Evolutionary conservation across 2,329 filamentous ascomycete species (phyloP), one percentile per base, ranked within the genome.

Genomic region (Penicillium janthinellum): DNA sequence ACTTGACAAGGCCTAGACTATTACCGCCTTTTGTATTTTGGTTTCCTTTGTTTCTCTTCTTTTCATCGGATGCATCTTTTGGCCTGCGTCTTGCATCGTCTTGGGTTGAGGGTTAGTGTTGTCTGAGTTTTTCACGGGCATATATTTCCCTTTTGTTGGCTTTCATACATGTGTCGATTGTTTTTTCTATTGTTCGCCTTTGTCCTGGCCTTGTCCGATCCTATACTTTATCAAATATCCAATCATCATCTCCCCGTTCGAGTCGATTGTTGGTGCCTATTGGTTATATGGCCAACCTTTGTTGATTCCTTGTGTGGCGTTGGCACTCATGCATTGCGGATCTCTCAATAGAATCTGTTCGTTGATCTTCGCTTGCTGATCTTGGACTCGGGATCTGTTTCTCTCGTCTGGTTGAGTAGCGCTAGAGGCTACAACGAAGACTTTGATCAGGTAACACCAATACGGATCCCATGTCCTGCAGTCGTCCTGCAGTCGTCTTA

Each of bases 1-100:
- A 82, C 82, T 95, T 71, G 91, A 90, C 71, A 85, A 88, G 72
- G 81, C 85, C 55, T 78, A 70, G 63, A 71, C 55, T 35, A 22
- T 39, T 35, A 35, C 47, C 57, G 49, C 38, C 38, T 45, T 44
- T 31, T 51, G 28, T 35, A 58, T 59, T 56, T 41, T 42, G 51
- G 56, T 65, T 61, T 28, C 61, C 28, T 22, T 56, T 62, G 54
- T 54, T 41, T 62, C 44, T 59, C 47, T 34, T 50, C 57, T 60
- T 45, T 61, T 54, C 41, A 42, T 65, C 53, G 58, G 59, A 62
- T 67, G 64, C 65, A 67, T 67, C 56, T 61, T 58, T 25, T 62
- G 63, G 64, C 57, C 58, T 62, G 59, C 60, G 56, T 60, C 57
- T 67, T 67, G 64, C 64, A 67, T 65, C 61, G 41, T 61, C 60